Conservation (phyloP, 2,329 filamentous ascomycete species). For the Fusarium solani-melongenae region DNA sequence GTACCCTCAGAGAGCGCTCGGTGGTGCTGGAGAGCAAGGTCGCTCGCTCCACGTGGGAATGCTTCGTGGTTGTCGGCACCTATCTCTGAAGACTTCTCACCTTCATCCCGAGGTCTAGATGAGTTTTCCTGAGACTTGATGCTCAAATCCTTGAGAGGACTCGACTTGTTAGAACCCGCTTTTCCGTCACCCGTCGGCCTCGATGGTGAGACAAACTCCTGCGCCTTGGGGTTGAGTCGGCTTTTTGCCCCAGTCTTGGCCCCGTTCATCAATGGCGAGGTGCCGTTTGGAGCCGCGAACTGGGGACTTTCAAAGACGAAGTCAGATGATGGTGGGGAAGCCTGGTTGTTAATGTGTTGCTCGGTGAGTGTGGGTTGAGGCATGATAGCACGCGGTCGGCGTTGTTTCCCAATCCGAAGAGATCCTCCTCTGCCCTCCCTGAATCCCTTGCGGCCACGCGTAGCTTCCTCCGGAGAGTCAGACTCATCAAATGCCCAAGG, state of each 20-base stretch:
- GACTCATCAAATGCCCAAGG: slow-evolving; percentile 9
- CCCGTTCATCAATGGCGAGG: not conserved
- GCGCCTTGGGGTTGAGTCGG: slow-evolving; percentile 33
- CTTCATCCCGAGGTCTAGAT: not conserved
- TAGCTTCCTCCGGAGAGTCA: slow-evolving; percentile 15
- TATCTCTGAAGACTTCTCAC: not conserved
- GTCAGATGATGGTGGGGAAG: slow-evolving; percentile 21
- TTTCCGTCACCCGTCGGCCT: not conserved
- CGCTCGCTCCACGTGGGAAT: not conserved
- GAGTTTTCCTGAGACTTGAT: not conserved
- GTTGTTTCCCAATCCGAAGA: slow-evolving; percentile 46
- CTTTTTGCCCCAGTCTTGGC: slow-evolving; percentile 10
- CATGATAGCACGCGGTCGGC: slow-evolving; percentile 35
- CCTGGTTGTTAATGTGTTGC: slow-evolving; percentile 9
- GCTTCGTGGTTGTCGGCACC: not conserved
- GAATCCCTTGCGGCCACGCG: slow-evolving; percentile 35
- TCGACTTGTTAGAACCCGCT: not conserved
- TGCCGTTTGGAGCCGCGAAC: not conserved
- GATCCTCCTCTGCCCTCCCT: slow-evolving; percentile 48
- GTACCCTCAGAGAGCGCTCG: slow-evolving; percentile 5
- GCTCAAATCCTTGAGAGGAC: not conserved
- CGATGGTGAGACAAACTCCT: slow-evolving; percentile 39
- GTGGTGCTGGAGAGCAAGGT: not conserved
- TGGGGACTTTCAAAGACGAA: slow-evolving; percentile 22
- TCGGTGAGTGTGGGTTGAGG: slow-evolving; percentile 27